phyloP scores from a whole-genome alignment of 2,329 filamentous ascomycete genomes.

The Colletotrichum sp. region DNA sequence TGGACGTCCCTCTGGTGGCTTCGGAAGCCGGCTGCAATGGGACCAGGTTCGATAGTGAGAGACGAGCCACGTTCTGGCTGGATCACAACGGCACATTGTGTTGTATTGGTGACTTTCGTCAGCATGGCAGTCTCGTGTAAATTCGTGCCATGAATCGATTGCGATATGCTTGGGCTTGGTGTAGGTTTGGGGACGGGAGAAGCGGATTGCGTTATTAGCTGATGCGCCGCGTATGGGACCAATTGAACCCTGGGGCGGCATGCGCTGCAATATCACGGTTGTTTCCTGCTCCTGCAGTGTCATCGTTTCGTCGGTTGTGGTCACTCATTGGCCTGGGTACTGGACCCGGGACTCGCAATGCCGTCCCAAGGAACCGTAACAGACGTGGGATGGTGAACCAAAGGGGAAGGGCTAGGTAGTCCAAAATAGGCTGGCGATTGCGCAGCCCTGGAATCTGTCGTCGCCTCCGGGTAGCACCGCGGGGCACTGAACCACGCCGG shows the following conservation, averaged over 20 bases:
- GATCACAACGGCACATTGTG: neutral
- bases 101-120: neutral
- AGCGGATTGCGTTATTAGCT: neutral
- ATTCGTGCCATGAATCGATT: neutral
- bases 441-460: neutral
- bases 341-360: neutral
- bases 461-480: neutral
- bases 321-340: neutral
- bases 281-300: neutral
- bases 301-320: neutral
- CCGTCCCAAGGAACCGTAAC: neutral
- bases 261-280: neutral
- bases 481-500: neutral
- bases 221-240: neutral
- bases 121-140: neutral
- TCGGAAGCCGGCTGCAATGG: neutral
- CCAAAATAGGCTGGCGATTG: neutral
- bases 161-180: neutral
- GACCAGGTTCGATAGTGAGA: neutral
- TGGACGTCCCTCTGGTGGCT: neutral
- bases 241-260: neutral
- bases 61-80: neutral
- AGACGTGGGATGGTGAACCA: neutral
- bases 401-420: neutral
- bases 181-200: neutral